Base-by-base conservation (phyloP, 805 yeast species). In the Candida rishiriensis region DNA sequence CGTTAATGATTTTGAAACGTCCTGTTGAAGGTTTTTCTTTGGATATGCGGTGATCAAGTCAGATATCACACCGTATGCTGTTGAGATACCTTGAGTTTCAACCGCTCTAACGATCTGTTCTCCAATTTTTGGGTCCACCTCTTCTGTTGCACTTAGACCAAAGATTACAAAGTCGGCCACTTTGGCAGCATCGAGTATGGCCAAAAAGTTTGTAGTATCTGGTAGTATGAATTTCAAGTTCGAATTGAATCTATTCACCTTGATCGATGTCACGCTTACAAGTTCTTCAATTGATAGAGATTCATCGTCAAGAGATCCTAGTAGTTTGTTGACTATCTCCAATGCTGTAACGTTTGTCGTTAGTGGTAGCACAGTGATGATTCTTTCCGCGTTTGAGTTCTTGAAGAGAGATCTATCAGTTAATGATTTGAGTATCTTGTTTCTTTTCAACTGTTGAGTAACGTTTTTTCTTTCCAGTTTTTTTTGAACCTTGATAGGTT, bases 51-150 rank as follows among this genome's bases (percentile, higher is more conserved):
- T 59, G 1, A 83, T 77, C 30, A 89, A 61, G 56, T 88, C 88
- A 8, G 93, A 79, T 26, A 90, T 78, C 10, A 87, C 88, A 28
- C 95, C 93, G 44, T 85, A 69, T 1, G 81, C 82, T 3, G 88
- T 78, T 0, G 96, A 83, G 12, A 90, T 84, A 71, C 98, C 98
- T 69, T 95, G 99, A 12, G 90, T 76, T 57, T 87, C 88, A 31
- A 90, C 75, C 2, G 96, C 87, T 65, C 98, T 80, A 44, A 93
- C 72, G 28, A 90, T 79, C 57, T 88, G 90, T 66, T 93, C 99
- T 39, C 98, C 98, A 55, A 79, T 77, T 34, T 74, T 75, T 38
- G 73, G 71, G 52, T 84, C 89, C 42, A 91, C 91, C 67, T 93
- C 98, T 39, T 81, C 77, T 15, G 78, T 70, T 8, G 96, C 96